Evolutionary conservation across 345 rosid species (phyloP).

Genomic region (Acer yangbiense): DNA sequence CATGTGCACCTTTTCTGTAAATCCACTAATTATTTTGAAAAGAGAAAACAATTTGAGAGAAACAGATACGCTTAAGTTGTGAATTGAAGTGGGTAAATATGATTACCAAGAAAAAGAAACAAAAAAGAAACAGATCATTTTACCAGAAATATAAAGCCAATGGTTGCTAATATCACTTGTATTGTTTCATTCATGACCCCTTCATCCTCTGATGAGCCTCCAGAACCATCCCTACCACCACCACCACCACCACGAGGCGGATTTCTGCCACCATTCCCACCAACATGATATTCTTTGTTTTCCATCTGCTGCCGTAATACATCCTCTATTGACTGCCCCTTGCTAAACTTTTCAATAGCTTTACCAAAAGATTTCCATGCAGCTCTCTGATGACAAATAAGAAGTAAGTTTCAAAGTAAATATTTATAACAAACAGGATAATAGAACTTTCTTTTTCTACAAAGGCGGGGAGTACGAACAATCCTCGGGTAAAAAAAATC

Average conservation of each 20-base stretch:
- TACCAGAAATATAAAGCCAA: slow-evolving; percentile 70
- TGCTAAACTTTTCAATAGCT: slow-evolving; percentile 48
- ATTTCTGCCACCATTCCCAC: slow-evolving; percentile 47
- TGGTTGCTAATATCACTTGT: slow-evolving; percentile 69
- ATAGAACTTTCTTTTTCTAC: no score
- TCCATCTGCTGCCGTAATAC: slow-evolving; percentile 63
- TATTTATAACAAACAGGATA: no score
- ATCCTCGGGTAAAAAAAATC: no score
- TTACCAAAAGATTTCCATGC: slow-evolving; percentile 63
- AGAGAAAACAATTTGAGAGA: background rate
- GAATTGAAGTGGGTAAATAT: no score
- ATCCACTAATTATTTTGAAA: background rate
- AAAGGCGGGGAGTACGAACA: no score
- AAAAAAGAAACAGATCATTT: background rate
- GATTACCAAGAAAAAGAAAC: background rate
- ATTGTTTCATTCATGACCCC: slow-evolving; percentile 56
- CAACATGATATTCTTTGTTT: slow-evolving; percentile 48
- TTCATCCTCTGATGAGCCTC: slow-evolving; percentile 39
- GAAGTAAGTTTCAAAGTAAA: background rate
- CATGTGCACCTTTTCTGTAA: background rate
- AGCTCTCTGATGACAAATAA: slow-evolving; percentile 42
- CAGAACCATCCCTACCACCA: slow-evolving; percentile 37
- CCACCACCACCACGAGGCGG: slow-evolving; percentile 52
- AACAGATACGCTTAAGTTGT: background rate
- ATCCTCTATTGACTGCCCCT: slow-evolving; percentile 57